Conservation (phyloP, 2,329 filamentous ascomycete genomes). For the Orbilia oligospora region DNA sequence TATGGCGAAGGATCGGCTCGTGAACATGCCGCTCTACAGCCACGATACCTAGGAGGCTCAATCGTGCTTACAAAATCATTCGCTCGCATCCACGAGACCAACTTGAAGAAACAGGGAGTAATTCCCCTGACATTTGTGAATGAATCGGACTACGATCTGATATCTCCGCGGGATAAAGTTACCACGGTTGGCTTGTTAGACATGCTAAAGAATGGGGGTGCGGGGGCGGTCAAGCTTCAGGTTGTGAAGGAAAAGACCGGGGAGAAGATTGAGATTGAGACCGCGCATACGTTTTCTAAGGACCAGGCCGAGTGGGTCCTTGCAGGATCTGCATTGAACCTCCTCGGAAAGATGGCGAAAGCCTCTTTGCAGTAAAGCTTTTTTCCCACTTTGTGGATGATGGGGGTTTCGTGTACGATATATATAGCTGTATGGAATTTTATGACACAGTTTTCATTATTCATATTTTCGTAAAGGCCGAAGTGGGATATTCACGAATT, state of each 20-base stretch:
- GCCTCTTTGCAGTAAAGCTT: conserved; percentile 3
- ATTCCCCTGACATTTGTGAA: conserved; percentile 92
- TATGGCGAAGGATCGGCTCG: conserved; percentile 92
- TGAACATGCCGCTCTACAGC: conserved; percentile 91
- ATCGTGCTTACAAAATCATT: conserved; percentile 89
- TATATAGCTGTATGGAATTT: conserved; percentile 10
- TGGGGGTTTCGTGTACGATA: conserved; percentile 34
- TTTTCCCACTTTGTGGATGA: conserved; percentile 2
- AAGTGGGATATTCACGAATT: background rate
- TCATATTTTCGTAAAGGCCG: conserved; percentile 27
- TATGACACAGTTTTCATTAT: conserved; percentile 15
- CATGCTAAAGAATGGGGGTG: conserved; percentile 82
- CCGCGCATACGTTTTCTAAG: conserved; percentile 88
- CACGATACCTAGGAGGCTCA: conserved; percentile 87
- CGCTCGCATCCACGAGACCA: conserved; percentile 93
- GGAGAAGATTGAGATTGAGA: conserved; percentile 78
- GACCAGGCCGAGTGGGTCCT: conserved; percentile 94
- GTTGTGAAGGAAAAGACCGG: conserved; percentile 75
- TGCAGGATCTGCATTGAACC: conserved; percentile 91
- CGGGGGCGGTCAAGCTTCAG: conserved; percentile 79
- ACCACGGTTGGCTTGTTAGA: conserved; percentile 86
- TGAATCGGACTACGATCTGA: conserved; percentile 87
- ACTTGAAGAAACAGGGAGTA: conserved; percentile 96
- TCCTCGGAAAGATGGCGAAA: conserved; percentile 77
- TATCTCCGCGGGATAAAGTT: conserved; percentile 86